Evolutionary conservation across 2,329 filamentous ascomycete species (phyloP).

Genomic region (Monascus ruber): DNA sequence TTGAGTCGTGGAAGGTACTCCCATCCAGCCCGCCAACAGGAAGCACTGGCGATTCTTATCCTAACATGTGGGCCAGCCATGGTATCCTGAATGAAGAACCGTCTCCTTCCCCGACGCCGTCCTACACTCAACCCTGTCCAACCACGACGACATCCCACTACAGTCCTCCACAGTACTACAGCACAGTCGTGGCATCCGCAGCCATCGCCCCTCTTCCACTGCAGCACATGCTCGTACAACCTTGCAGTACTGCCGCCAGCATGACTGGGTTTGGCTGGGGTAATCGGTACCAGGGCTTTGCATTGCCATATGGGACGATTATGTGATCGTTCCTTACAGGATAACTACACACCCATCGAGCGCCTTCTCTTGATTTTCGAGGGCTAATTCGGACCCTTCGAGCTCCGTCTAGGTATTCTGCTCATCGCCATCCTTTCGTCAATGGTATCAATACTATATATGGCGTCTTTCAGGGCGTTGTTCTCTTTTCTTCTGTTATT

Average conservation of each 20-base stretch:
- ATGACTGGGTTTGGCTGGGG: conserved; percentile 71
- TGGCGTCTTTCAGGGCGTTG: conserved; percentile 47
- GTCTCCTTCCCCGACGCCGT: conserved; percentile 65
- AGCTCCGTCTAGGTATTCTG: too few relatives aligned
- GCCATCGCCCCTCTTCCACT: conserved; percentile 68
- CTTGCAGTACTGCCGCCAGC: conserved; percentile 67
- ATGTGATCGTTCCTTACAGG: conserved; percentile 60
- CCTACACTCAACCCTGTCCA: conserved; percentile 62
- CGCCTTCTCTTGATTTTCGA: not conserved
- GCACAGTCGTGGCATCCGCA: conserved; percentile 61
- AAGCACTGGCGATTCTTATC: conserved; percentile 60
- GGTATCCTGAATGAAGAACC: conserved; percentile 56
- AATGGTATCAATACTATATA: conserved; percentile 30
- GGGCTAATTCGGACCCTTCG: too few relatives aligned
- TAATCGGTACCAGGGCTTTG: conserved; percentile 71
- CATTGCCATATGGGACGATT: conserved; percentile 57
- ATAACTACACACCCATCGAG: conserved; percentile 3
- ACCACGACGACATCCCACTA: conserved; percentile 50
- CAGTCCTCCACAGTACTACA: conserved; percentile 57
- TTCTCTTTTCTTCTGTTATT: conserved; percentile 36
- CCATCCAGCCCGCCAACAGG: conserved; percentile 72
- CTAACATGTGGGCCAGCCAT: conserved; percentile 70
- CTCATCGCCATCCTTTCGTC: too few relatives aligned
- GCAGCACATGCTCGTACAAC: conserved; percentile 74
- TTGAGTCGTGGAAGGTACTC: conserved; percentile 83